phyloP scores from a whole-genome alignment of 23 red algal genomes.

The Chondrus crispus region DNA sequence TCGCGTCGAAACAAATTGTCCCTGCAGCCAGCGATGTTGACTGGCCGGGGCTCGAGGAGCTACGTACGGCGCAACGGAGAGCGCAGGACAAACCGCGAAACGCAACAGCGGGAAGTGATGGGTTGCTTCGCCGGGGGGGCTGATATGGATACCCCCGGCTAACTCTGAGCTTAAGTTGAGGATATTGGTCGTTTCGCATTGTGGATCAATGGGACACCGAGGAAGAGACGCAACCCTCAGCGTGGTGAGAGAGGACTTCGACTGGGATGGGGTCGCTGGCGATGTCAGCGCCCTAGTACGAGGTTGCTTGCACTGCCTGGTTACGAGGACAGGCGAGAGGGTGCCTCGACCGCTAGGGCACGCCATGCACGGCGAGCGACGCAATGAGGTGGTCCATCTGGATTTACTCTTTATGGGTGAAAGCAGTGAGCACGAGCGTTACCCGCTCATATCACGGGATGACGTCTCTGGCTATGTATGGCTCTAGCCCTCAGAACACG shows the following conservation, averaged over 20 bases:
- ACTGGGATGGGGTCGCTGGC: background rate
- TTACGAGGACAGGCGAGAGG: background rate
- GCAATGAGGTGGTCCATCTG: background rate
- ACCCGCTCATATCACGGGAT: background rate
- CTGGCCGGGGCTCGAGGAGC: background rate
- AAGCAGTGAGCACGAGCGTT: background rate
- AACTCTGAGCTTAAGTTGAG: slow-evolving; percentile 9
- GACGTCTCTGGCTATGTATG: slow-evolving; percentile 12
- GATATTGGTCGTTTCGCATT: background rate
- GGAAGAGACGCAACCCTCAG: slow-evolving; percentile 13
- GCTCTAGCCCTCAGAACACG: background rate
- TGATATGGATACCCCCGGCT: too few species aligned
- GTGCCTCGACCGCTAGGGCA: background rate
- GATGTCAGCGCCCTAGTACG: slow-evolving; percentile 13
- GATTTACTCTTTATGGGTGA: slow-evolving; percentile 26
- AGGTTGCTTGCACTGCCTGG: background rate
- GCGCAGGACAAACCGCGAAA: too few species aligned
- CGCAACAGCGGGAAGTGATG: too few species aligned
- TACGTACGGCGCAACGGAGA: background rate
- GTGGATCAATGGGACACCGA: slow-evolving; percentile 16
- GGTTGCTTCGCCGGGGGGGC: too few species aligned
- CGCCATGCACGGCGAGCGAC: background rate
- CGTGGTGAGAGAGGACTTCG: background rate
- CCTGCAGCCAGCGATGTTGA: background rate
- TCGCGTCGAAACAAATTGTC: background rate